Conservation (phyloP, 2,329 filamentous ascomycete genomes). For the Mariannaea elegans region DNA sequence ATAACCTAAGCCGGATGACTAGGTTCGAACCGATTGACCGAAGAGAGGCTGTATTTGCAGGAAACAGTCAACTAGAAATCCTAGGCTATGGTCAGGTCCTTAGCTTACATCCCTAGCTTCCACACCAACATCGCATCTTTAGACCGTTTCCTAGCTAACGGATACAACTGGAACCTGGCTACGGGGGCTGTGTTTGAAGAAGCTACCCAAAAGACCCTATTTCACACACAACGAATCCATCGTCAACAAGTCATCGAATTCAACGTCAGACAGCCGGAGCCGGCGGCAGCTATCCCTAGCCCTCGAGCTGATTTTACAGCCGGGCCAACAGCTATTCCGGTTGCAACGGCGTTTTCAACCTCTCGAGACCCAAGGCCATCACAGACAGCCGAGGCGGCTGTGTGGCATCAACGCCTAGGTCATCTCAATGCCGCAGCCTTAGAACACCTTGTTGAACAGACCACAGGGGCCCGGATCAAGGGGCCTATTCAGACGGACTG, state of each 20-base stretch:
- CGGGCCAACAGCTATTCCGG: too few species aligned
- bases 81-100: constrained; percentile 15
- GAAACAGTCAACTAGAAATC: constrained; percentile 1
- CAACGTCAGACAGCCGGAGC: constrained; percentile 1
- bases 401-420: neutral
- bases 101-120: constrained; percentile 17
- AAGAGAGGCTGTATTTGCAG: neutral
- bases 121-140: constrained; percentile 9
- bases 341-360: too few species aligned
- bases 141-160: constrained; percentile 6
- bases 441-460: neutral
- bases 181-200: neutral
- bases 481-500: neutral
- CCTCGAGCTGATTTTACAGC: too few species aligned
- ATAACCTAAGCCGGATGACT: neutral
- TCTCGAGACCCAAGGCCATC: neutral
- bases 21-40: neutral
- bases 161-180: constrained; percentile 8
- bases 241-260: neutral
- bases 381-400: neutral
- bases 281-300: too few species aligned
- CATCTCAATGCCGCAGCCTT: neutral
- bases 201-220: neutral
- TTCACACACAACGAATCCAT: neutral
- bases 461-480: neutral